These are phyloP conservation scores for Phaffia rhodozyma DNA, from an alignment of 1,284 basidiomycete species.

Conservation along the genomic window DNA sequence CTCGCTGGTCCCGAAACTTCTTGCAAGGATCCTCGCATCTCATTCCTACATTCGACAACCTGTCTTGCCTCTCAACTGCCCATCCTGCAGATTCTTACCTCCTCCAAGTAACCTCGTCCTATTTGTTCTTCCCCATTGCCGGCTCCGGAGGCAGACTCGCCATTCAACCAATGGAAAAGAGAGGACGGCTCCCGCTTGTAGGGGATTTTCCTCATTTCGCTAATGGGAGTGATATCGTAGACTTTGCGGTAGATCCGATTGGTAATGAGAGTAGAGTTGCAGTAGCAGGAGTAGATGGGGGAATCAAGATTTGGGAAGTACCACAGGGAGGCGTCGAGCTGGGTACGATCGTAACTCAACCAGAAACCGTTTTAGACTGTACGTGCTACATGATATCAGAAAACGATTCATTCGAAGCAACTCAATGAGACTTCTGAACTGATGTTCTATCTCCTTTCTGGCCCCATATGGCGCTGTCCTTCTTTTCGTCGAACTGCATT, in stretches of 20 bases:
- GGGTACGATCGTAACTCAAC: conserved; percentile 26
- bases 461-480: not conserved
- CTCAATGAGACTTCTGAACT: not conserved
- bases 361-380: conserved; percentile 26
- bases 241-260: conserved; percentile 35
- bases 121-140: conserved; percentile 37
- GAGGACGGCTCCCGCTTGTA: conserved; percentile 34
- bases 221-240: conserved; percentile 32
- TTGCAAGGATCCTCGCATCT: conserved; percentile 36
- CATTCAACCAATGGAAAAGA: conserved; percentile 32
- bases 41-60: conserved; percentile 36
- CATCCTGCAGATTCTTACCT: conserved; percentile 33
- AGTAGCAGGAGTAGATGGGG: conserved; percentile 36
- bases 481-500: not conserved
- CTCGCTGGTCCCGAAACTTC: conserved; percentile 37
- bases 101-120: conserved; percentile 27
- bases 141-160: conserved; percentile 38
- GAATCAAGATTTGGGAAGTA: conserved; percentile 33
- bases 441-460: not conserved
- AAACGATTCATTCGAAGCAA: conserved; percentile 1
- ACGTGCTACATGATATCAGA: not conserved
- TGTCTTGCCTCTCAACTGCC: conserved; percentile 34
- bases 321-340: conserved; percentile 24
- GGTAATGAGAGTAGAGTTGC: conserved; percentile 27
- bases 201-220: conserved; percentile 13